Conservation (phyloP, 345 rosid genomes). For the Alliaria petiolata region DNA sequence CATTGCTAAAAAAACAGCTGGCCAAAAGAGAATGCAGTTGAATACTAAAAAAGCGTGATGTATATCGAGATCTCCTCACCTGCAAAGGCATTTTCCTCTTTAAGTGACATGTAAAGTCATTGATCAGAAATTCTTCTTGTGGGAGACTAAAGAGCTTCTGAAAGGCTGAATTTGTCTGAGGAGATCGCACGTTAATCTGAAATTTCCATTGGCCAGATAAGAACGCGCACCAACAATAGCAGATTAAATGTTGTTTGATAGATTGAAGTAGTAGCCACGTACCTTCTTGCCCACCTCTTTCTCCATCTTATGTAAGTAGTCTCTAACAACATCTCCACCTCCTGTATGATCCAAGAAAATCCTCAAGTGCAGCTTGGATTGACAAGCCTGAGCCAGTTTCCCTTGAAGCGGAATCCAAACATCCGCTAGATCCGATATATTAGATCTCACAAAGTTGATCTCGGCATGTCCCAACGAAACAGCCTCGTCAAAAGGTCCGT, state of each 20-base stretch:
- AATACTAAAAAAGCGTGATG: not conserved
- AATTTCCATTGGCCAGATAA: conserved; percentile 11
- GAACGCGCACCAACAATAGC: conserved; percentile 2
- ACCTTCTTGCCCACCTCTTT: conserved; percentile 99
- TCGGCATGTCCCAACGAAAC: conserved; percentile 80
- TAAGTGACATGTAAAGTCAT: conserved; percentile 97
- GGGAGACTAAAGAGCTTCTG: conserved; percentile 97
- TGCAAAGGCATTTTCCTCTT: conserved; percentile 90
- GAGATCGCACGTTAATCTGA: conserved; percentile 91
- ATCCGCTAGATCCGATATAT: conserved; percentile 86
- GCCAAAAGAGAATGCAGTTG: not conserved
- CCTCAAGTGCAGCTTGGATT: conserved; percentile 86
- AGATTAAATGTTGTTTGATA: not conserved
- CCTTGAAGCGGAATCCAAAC: conserved; percentile 88
- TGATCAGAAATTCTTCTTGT: conserved; percentile 92
- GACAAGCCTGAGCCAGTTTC: conserved; percentile 88
- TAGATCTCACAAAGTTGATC: conserved; percentile 79
- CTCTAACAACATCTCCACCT: conserved; percentile 80
- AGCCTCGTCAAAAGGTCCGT: conserved; percentile 92
- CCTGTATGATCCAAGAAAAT: conserved; percentile 83
- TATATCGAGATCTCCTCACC: conserved; percentile 52
- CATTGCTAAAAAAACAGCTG: not conserved
- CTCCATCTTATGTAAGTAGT: conserved; percentile 93
- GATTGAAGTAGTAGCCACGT: conserved; percentile 15
- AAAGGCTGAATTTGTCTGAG: conserved; percentile 94